Percentiles rank a stretch among this genome's conserved stretches.
Conservation (phyloP, 768 basidiomycete genomes). For the Termitomyces bulborhizus region DNA sequence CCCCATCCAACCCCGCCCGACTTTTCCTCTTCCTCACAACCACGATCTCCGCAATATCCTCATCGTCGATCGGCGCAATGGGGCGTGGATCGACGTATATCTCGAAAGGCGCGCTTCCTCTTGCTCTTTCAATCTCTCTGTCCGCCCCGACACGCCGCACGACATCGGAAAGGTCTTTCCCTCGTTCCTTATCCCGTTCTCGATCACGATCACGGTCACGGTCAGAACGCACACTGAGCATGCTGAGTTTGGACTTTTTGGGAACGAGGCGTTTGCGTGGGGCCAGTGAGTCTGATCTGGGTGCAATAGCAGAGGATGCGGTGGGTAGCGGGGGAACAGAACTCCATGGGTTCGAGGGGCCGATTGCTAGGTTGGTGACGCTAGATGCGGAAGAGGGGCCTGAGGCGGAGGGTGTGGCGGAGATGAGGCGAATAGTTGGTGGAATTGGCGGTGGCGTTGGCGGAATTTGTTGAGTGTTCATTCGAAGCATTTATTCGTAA, state of each 20-base stretch:
- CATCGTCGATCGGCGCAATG: conserved; percentile 25
- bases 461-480: neutral
- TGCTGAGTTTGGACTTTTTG: conserved; percentile 61
- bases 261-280: conserved; percentile 51
- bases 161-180: conserved; percentile 55
- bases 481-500: neutral
- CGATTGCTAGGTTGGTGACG: conserved; percentile 22
- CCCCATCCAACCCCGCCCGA: conserved; percentile 51
- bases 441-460: conserved; percentile 14
- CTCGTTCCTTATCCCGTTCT: conserved; percentile 26
- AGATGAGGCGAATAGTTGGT: conserved; percentile 66
- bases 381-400: conserved; percentile 30
- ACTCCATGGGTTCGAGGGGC: conserved; percentile 4
- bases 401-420: conserved; percentile 56
- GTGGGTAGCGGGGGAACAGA: conserved; percentile 9
- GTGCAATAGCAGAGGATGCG: conserved; percentile 15
- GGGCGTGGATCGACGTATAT: conserved; percentile 57
- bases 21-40: conserved; percentile 77
- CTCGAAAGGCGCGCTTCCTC: conserved; percentile 37
- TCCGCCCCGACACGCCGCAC: conserved; percentile 40
- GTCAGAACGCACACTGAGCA: conserved; percentile 24
- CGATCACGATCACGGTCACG: neutral
- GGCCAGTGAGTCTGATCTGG: conserved; percentile 19
- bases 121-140: conserved; percentile 3
- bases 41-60: conserved; percentile 62